Percentiles rank a stretch among this genome's conserved stretches.
phyloP scores from a whole-genome alignment of 768 basidiomycete species.

The Boletus vinaceobasis region DNA sequence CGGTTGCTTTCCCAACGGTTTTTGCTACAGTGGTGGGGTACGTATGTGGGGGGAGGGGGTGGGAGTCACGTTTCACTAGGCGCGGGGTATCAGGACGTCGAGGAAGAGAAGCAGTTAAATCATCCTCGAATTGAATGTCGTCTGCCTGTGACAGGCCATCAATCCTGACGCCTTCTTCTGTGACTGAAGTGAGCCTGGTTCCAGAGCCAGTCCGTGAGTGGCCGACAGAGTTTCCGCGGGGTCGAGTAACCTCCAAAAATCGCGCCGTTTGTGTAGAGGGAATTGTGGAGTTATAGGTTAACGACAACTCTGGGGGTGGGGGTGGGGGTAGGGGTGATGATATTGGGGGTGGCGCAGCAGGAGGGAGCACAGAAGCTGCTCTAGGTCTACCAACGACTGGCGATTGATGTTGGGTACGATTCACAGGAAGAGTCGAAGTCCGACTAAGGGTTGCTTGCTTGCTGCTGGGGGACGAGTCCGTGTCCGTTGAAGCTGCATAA shows the following conservation, averaged over 20 bases:
- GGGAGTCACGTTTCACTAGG: conserved; percentile 45
- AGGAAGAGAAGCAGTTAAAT: conserved; percentile 29
- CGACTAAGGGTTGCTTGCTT: conserved; percentile 30
- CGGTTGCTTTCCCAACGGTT: too few species aligned
- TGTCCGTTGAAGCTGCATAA: conserved; percentile 45
- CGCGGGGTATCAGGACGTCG: conserved; percentile 42
- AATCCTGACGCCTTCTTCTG: conserved; percentile 51
- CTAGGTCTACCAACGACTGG: conserved; percentile 40
- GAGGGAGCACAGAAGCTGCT: conserved; percentile 60
- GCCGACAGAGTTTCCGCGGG: conserved; percentile 47
- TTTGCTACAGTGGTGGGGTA: too few species aligned
- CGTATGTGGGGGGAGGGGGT: too few species aligned
- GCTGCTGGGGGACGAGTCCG: conserved; percentile 30
- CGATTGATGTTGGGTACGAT: conserved; percentile 26
- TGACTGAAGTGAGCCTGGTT: conserved; percentile 54
- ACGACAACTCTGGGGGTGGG: conserved; percentile 28
- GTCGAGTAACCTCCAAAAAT: conserved; percentile 37
- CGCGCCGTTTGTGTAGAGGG: conserved; percentile 30
- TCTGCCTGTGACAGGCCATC: conserved; percentile 34
- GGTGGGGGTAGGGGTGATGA: conserved; percentile 57
- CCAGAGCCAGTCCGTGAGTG: conserved; percentile 57
- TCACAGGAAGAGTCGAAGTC: conserved; percentile 33
- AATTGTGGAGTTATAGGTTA: conserved; percentile 26
- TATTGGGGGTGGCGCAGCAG: conserved; percentile 62
- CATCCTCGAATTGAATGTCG: conserved; percentile 28